Conservation (phyloP, 1,139 yeast genomes). For the Hansenula sp. region DNA sequence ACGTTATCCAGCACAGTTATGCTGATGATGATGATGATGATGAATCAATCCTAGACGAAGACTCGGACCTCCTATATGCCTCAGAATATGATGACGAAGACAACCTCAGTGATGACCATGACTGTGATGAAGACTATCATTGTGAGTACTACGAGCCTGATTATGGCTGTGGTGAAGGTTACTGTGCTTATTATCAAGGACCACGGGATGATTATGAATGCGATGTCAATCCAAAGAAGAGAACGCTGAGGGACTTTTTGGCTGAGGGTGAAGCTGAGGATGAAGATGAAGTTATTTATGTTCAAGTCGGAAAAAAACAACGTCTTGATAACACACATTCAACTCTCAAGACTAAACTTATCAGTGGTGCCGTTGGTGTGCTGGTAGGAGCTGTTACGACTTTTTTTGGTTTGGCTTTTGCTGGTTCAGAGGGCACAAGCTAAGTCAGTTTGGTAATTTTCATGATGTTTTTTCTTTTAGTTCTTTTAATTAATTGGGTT, state of each 20-base stretch:
- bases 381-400: background rate
- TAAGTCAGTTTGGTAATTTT: too few species aligned
- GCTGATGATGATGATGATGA: background rate
- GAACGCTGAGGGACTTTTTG: too few species aligned
- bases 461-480: background rate
- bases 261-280: background rate
- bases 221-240: too few species aligned
- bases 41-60: background rate
- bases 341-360: background rate
- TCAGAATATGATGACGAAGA: background rate
- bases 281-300: background rate
- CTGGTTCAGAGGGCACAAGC: background rate
- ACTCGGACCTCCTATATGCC: background rate
- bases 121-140: too few species aligned
- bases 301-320: background rate
- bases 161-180: too few species aligned
- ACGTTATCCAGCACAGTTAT: background rate
- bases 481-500: too few species aligned
- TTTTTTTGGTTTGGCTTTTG: conserved; percentile 1
- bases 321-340: background rate
- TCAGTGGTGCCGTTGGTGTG: background rate
- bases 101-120: background rate
- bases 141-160: too few species aligned
- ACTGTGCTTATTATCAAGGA: too few species aligned
- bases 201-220: too few species aligned